Evolutionary conservation across 1,284 basidiomycete genomes (phyloP).

Genomic region (Ustilago loliicola): DNA sequence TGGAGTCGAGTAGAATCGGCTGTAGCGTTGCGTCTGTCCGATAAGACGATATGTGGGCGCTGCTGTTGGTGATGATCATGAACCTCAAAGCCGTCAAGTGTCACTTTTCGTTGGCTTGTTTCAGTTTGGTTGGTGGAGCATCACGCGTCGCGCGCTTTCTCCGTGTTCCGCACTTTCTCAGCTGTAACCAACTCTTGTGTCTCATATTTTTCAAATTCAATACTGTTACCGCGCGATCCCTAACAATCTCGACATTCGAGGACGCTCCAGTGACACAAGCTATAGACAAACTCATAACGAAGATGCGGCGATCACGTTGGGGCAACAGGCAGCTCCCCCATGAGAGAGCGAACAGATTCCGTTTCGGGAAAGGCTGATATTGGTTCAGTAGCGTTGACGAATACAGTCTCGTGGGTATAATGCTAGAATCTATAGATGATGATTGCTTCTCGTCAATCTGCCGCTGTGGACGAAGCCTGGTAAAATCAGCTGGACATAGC

Average conservation of each 20-base stretch:
- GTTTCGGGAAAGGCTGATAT: neutral
- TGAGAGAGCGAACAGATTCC: neutral
- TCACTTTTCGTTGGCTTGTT: constrained; percentile 21
- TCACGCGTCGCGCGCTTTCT: constrained; percentile 31
- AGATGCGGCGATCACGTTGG: neutral
- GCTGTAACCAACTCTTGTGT: constrained; percentile 11
- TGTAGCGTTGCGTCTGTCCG: neutral
- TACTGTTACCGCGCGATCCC: neutral
- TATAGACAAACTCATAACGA: neutral
- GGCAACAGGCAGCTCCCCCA: neutral
- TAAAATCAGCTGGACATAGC: neutral
- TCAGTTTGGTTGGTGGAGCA: neutral
- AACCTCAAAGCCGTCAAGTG: constrained; percentile 10
- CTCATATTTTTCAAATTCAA: neutral
- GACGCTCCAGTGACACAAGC: neutral
- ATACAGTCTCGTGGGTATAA: constrained; percentile 30
- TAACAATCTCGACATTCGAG: neutral
- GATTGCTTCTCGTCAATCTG: neutral
- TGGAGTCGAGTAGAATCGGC: neutral
- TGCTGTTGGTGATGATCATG: neutral
- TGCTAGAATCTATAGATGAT: constrained; percentile 11
- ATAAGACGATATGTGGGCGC: neutral
- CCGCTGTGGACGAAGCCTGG: neutral
- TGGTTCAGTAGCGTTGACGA: neutral
- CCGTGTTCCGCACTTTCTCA: neutral